Percentiles rank a stretch among this genome's conserved stretches.
phyloP scores from a whole-genome alignment of 1,284 basidiomycete species.

The Cutaneotrichosporon arboriforme region DNA sequence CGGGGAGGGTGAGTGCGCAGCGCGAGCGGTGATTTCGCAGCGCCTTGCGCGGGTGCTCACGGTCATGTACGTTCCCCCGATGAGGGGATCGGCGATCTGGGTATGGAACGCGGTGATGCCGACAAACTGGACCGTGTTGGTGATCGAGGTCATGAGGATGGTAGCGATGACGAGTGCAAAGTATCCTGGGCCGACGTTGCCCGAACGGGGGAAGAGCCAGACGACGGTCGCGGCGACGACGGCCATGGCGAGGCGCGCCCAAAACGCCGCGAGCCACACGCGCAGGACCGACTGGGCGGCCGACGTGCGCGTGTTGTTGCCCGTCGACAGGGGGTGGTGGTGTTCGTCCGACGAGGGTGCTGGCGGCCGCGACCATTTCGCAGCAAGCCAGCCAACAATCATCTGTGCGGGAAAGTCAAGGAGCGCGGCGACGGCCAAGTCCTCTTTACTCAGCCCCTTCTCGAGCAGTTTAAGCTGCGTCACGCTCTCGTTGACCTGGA shows the following conservation, averaged over 20 bases:
- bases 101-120: constrained; percentile 98
- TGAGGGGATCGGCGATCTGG: constrained; percentile 90
- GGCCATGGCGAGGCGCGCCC: constrained; percentile 70
- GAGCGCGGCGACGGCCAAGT: constrained; percentile 87
- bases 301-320: constrained; percentile 5
- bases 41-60: too few relatives aligned
- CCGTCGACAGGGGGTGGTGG: constrained; percentile 28
- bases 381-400: constrained; percentile 90
- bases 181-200: constrained; percentile 54
- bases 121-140: constrained; percentile 93
- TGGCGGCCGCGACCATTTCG: constrained; percentile 67
- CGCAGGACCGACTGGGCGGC: constrained; percentile 63
- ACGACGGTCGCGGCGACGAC: constrained; percentile 73
- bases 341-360: constrained; percentile 5
- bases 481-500: constrained; percentile 89
- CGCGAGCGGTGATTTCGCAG: not conserved
- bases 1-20: not conserved
- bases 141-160: constrained; percentile 79
- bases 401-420: constrained; percentile 99
- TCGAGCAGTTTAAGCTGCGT: constrained; percentile 93
- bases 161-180: constrained; percentile 72
- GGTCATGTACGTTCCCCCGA: constrained; percentile 98
- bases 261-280: constrained; percentile 88
- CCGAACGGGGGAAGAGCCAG: constrained; percentile 64
- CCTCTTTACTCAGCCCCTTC: constrained; percentile 91